Percentiles rank a stretch among this genome's conserved stretches.
Evolutionary conservation across 805 yeast genomes (phyloP).

Genomic region (Candida caryicola): DNA sequence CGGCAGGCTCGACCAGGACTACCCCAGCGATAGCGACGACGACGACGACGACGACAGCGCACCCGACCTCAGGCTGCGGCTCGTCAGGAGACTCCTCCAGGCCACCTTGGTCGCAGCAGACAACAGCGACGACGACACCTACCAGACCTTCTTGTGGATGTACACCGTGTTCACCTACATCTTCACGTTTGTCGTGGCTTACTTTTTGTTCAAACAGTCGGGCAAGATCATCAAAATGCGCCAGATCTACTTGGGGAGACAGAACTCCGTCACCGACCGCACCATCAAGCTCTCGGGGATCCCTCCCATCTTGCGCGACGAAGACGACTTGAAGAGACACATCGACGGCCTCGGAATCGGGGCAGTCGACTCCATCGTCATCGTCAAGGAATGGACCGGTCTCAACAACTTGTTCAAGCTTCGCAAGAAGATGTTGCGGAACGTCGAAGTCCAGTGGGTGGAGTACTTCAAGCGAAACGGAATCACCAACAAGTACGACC

Average conservation of each 20-base stretch:
- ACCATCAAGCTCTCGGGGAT: conserved; percentile 87
- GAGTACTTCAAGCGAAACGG: conserved; percentile 49
- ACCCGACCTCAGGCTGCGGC: not conserved
- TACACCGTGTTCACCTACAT: conserved; percentile 84
- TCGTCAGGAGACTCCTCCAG: not conserved
- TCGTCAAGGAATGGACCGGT: conserved; percentile 84
- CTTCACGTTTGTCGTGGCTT: conserved; percentile 68
- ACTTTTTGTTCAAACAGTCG: conserved; percentile 65
- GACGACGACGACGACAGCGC: conserved; percentile 12
- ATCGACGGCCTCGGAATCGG: conserved; percentile 80
- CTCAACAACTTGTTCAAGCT: conserved; percentile 63
- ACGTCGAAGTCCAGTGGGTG: conserved; percentile 72
- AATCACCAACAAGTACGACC: conserved; percentile 26
- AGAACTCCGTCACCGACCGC: conserved; percentile 86
- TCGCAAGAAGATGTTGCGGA: conserved; percentile 51
- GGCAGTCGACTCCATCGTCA: conserved; percentile 67
- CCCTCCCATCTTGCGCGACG: conserved; percentile 76
- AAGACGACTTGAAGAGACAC: conserved; percentile 65
- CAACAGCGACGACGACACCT: conserved; percentile 25
- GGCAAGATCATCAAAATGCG: conserved; percentile 70
- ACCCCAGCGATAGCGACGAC: conserved; percentile 22
- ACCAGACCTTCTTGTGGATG: conserved; percentile 70
- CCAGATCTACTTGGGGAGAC: conserved; percentile 79
- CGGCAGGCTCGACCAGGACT: conserved; percentile 61
- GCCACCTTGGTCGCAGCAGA: not conserved